Conservation (phyloP, 352 stramenopile genomes). For the Thalassiosira livingstoniorum region DNA sequence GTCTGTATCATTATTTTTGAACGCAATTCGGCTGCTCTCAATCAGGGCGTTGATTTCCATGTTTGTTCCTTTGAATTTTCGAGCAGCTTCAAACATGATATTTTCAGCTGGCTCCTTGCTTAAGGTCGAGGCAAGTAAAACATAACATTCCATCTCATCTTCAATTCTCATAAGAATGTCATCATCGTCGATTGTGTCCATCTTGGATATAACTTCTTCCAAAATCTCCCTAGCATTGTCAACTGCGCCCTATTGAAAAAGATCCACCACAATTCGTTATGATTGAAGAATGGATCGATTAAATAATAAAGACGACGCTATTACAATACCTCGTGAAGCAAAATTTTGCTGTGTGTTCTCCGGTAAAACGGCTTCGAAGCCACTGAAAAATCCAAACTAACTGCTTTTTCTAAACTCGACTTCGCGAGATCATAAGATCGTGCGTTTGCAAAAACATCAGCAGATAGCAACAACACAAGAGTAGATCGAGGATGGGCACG, state of each 20-base stretch:
- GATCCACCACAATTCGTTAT: too few relatives aligned
- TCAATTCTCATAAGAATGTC: too few relatives aligned
- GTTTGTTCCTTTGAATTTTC: not conserved
- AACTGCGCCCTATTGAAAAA: not conserved
- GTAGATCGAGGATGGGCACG: not conserved
- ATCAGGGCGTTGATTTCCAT: not conserved
- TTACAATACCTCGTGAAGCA: not conserved
- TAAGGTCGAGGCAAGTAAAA: not conserved
- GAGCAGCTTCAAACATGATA: not conserved
- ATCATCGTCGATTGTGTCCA: not conserved
- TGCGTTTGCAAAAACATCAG: not conserved
- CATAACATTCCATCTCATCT: not conserved
- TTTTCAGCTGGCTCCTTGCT: not conserved
- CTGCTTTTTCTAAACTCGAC: not conserved
- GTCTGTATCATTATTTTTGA: not conserved
- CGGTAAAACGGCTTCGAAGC: not conserved
- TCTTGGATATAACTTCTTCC: not conserved
- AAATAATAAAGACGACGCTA: too few relatives aligned
- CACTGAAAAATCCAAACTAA: conserved; percentile 2
- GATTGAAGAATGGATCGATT: too few relatives aligned
- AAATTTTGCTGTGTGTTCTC: not conserved
- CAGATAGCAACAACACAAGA: not conserved
- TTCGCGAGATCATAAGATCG: not conserved
- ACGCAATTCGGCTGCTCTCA: not conserved
- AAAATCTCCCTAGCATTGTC: not conserved